A percentile compares a stretch with the other conserved stretches of the same genome.
Evolutionary conservation across 2,329 filamentous ascomycete species (phyloP).

Genomic region (Colletotrichum sansevieriae): DNA sequence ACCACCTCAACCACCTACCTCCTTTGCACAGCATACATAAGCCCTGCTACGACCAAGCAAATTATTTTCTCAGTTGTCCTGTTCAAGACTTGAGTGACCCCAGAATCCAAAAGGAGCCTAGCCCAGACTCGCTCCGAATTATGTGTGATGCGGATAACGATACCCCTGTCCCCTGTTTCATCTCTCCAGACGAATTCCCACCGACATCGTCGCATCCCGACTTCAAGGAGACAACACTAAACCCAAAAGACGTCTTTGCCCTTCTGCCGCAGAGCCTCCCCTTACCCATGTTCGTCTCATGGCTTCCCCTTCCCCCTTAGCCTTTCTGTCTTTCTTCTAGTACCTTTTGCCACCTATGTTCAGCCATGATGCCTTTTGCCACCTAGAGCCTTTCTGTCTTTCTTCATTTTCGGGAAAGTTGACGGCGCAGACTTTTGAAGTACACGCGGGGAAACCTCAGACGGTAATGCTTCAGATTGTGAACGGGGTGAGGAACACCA

Average conservation of each 20-base stretch:
- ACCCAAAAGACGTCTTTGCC: conserved; percentile 10
- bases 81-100: neutral
- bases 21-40: too few relatives aligned
- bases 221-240: conserved; percentile 3
- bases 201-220: conserved; percentile 13
- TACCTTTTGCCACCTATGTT: too few relatives aligned
- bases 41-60: too few relatives aligned
- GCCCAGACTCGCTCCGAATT: neutral
- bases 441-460: conserved; percentile 19
- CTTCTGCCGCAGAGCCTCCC: conserved; percentile 4
- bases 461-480: conserved; percentile 20
- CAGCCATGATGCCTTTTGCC: too few relatives aligned
- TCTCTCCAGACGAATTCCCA: conserved; percentile 23
- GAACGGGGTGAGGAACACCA: neutral
- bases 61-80: too few relatives aligned
- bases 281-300: conserved; percentile 40
- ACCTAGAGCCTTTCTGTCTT: neutral
- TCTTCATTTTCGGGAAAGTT: conserved; percentile 4
- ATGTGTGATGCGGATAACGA: neutral
- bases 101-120: neutral
- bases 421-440: conserved; percentile 11
- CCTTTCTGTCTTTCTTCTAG: neutral
- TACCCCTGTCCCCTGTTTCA: conserved; percentile 28
- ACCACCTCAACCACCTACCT: too few relatives aligned
- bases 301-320: neutral